These are phyloP conservation scores for Cystobasidium slooffiae DNA, from an alignment of 1,284 basidiomycete genomes.

Conservation along the genomic window DNA sequence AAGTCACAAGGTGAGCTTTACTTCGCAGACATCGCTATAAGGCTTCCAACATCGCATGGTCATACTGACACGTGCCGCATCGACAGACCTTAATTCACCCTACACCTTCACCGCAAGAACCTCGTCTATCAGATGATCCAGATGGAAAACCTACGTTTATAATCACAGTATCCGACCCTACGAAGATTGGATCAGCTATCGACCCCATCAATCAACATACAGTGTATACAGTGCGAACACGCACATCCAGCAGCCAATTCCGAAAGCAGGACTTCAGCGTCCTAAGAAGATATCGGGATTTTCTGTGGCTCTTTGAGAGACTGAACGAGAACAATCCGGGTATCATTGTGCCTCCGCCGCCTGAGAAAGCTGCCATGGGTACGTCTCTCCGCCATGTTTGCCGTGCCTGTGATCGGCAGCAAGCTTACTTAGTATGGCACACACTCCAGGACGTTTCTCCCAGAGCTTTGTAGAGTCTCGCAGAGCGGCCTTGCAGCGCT, in stretches of 20 bases:
- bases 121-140: slow-evolving; percentile 32
- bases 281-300: slow-evolving; percentile 92
- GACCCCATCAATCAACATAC: slow-evolving; percentile 72
- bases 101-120: slow-evolving; percentile 8
- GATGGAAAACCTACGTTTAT: slow-evolving; percentile 60
- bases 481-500: slow-evolving; percentile 57
- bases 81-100: slow-evolving; percentile 36
- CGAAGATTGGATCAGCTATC: slow-evolving; percentile 70
- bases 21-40: background rate
- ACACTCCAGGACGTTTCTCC: slow-evolving; percentile 56
- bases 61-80: background rate
- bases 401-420: too few species aligned
- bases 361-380: slow-evolving; percentile 89
- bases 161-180: slow-evolving; percentile 88
- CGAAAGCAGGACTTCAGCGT: slow-evolving; percentile 83
- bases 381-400: slow-evolving; percentile 2
- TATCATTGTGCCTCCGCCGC: slow-evolving; percentile 93
- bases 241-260: slow-evolving; percentile 83
- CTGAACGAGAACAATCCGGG: slow-evolving; percentile 91
- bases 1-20: slow-evolving; percentile 17
- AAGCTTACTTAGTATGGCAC: background rate
- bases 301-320: slow-evolving; percentile 93
- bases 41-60: background rate
- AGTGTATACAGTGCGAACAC: slow-evolving; percentile 90
- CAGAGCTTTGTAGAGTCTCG: slow-evolving; percentile 59